Evolutionary conservation across 768 basidiomycete species (phyloP), one percentile per base, ranked within the genome.

Genomic region (Collybiopsis luxurians): DNA sequence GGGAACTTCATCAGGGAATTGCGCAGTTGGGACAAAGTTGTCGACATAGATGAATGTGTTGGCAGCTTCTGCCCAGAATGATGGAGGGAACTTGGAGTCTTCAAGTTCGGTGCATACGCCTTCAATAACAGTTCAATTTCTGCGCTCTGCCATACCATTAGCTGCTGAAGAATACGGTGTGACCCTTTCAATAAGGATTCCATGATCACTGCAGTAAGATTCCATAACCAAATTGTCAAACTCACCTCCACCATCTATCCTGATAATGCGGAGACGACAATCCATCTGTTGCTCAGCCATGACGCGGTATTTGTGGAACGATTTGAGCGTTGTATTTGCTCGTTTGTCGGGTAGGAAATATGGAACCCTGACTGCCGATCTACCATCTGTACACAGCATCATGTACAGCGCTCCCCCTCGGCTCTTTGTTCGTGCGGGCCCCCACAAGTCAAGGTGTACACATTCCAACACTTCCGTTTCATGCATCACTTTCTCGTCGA

Each of bases 171-270:
- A 64, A 43, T 67, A 26, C 0, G 63, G 69, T 9, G 50, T 57
- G 24, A 63, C 62, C 19, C 43, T 61, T 59, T 64, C 54, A 26
- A 45, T 61, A 2, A 15, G 21, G 12, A 70, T 69, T 1, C 72
- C 69, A 15, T 64, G 46, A 4, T 53, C 38, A 0, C 5, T 17
- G 17, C 63, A 59, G 38, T 60, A 64, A 1, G 15, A 39, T 9
- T 61, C 28, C 50, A 69, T 71, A 6, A 64, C 42, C 0, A 56
- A 24, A 50, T 64, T 66, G 2, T 65, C 40, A 38, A 64, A 74
- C 57, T 73, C 69, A 3, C 61, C 59, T 4, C 71, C 73, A 15
- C 63, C 55, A 52, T 74, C 71, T 0, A 59, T 55, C 2, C 57
- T 40, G 6, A 69, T 56, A 0, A 31, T 34, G 10, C 59, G 55